Evolutionary conservation across 768 basidiomycete genomes (phyloP).

Genomic region (Leccinum uliginosum): DNA sequence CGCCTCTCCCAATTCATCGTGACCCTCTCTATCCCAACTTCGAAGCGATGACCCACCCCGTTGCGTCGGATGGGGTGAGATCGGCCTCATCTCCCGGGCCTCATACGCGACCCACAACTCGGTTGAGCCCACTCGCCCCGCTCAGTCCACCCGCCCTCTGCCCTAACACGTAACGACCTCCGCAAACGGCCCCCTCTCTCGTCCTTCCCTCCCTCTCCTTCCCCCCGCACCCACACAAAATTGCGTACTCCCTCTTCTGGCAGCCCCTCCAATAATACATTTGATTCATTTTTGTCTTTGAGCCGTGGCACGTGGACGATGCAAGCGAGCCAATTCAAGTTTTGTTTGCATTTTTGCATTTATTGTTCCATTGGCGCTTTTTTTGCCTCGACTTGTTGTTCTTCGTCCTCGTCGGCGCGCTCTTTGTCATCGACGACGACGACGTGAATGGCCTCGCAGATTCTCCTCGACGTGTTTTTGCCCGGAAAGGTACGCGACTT

Average conservation of each 20-base stretch:
- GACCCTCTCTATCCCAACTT: too few species aligned
- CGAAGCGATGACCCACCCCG: too few species aligned
- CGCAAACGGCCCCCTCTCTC: too few species aligned
- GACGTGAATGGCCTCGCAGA: neutral
- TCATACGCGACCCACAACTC: constrained; percentile 58
- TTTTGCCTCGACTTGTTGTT: neutral
- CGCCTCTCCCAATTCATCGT: too few species aligned
- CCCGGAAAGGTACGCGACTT: constrained; percentile 62
- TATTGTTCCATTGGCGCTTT: neutral
- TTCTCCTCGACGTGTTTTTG: constrained; percentile 60
- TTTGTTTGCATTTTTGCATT: neutral
- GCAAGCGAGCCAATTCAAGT: constrained; percentile 11
- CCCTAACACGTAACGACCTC: too few species aligned
- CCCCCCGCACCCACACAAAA: too few species aligned
- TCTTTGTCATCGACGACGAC: neutral
- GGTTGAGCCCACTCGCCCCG: constrained; percentile 47
- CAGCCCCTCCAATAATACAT: constrained; percentile 23
- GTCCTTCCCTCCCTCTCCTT: too few species aligned
- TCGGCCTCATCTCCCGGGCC: constrained; percentile 74
- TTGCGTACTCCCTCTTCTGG: constrained; percentile 38
- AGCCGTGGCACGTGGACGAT: constrained; percentile 18
- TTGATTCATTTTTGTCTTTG: neutral
- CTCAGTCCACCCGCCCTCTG: constrained; percentile 21
- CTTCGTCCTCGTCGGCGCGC: constrained; percentile 2
- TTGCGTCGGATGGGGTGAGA: too few species aligned